These are phyloP conservation scores for Candida mesenterica DNA, from an alignment of 1,139 yeast species.

Conservation along the genomic window DNA sequence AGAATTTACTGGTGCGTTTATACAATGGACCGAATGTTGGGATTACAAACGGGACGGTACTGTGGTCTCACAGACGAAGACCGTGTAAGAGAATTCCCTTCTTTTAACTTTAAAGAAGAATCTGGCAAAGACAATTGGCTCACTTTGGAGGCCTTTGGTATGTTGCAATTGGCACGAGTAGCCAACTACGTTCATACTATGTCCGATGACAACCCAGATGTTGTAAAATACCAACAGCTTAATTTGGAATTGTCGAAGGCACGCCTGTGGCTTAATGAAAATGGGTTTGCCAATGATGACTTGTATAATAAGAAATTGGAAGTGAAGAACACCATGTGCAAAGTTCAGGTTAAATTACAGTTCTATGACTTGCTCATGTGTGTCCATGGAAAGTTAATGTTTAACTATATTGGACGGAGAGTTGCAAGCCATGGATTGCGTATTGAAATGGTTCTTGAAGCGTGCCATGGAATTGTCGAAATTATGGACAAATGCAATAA, in stretches of 20 bases:
- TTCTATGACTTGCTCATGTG: constrained; percentile 40
- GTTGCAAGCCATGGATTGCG: constrained; percentile 33
- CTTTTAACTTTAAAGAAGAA: constrained; percentile 28
- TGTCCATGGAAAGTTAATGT: constrained; percentile 37
- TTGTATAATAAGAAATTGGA: constrained; percentile 14
- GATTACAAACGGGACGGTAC: constrained; percentile 54
- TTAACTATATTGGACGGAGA: constrained; percentile 34
- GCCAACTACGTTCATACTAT: constrained; percentile 36
- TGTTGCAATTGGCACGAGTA: constrained; percentile 43
- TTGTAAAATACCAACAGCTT: constrained; percentile 33
- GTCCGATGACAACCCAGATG: constrained; percentile 25
- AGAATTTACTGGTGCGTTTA: constrained; percentile 60
- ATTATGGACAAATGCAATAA: constrained; percentile 33
- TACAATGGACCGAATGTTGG: constrained; percentile 53
- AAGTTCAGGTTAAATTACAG: constrained; percentile 40
- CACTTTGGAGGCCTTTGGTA: constrained; percentile 49
- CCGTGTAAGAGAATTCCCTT: constrained; percentile 32
- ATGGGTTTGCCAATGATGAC: constrained; percentile 36
- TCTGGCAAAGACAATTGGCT: constrained; percentile 51
- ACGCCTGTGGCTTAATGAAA: constrained; percentile 34
- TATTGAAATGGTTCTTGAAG: constrained; percentile 32
- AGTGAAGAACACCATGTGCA: constrained; percentile 18
- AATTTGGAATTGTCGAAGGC: constrained; percentile 32
- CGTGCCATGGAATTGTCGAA: constrained; percentile 37
- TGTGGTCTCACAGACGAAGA: constrained; percentile 43